Evolutionary conservation across 805 yeast genomes (phyloP).

Genomic region (Barnettozyma populi): DNA sequence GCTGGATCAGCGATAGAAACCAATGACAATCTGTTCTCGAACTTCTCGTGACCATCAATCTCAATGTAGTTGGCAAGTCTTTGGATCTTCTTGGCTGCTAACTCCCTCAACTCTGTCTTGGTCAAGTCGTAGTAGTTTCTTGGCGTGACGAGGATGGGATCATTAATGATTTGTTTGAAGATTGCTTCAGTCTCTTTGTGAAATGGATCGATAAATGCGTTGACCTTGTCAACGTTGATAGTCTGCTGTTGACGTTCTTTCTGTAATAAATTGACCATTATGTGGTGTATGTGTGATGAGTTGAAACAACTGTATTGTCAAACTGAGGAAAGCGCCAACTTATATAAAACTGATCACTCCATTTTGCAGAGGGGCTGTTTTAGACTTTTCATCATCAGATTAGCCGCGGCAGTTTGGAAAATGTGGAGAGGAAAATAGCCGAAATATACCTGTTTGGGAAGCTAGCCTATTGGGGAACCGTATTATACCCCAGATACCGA

Average conservation of each 20-base stretch:
- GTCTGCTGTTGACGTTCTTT: slow-evolving; percentile 41
- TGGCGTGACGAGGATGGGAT: slow-evolving; percentile 55
- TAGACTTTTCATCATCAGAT: neutral
- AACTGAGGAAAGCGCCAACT: neutral
- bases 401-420: slow-evolving; percentile 1
- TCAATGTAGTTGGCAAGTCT: slow-evolving; percentile 59
- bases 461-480: neutral
- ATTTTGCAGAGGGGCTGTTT: slow-evolving; percentile 1
- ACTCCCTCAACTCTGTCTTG: slow-evolving; percentile 52
- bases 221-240: slow-evolving; percentile 42
- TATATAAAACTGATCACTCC: neutral
- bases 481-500: neutral
- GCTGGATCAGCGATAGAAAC: slow-evolving; percentile 72
- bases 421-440: slow-evolving; percentile 3
- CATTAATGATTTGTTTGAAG: slow-evolving; percentile 57
- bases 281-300: too few relatives aligned
- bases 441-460: neutral
- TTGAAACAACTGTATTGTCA: neutral
- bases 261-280: slow-evolving; percentile 23
- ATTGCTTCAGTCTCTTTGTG: slow-evolving; percentile 42
- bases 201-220: slow-evolving; percentile 50
- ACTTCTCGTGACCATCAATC: slow-evolving; percentile 31
- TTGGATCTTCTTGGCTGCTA: slow-evolving; percentile 55
- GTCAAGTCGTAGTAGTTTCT: slow-evolving; percentile 52
- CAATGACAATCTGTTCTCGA: slow-evolving; percentile 54